These are phyloP conservation scores for Wickerhamiella occidentalis DNA, from an alignment of 805 yeast genomes.

Conservation along the genomic window DNA sequence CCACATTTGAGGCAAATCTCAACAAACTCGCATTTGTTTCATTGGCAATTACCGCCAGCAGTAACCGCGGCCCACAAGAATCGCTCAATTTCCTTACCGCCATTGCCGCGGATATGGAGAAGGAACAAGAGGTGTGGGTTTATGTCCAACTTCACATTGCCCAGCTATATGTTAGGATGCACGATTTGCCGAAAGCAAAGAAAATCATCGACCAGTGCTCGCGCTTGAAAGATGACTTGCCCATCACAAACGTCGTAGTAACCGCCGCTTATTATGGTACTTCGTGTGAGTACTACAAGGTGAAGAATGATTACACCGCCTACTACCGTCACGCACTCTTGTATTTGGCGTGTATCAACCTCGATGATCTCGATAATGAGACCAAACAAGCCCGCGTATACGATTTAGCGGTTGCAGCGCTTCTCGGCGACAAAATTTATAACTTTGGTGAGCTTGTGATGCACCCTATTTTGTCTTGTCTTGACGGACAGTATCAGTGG, in stretches of 20 bases:
- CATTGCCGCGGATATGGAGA: constrained; percentile 37
- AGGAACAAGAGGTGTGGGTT: constrained; percentile 33
- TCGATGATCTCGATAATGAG: constrained; percentile 30
- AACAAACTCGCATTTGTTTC: constrained; percentile 70
- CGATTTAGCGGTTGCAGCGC: constrained; percentile 74
- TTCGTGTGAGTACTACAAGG: constrained; percentile 61
- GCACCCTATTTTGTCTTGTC: constrained; percentile 62
- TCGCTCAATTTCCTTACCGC: constrained; percentile 38
- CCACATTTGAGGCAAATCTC: constrained; percentile 53
- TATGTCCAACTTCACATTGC: constrained; percentile 64
- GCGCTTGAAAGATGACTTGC: constrained; percentile 43
- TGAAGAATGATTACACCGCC: constrained; percentile 63
- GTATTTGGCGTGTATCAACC: constrained; percentile 62
- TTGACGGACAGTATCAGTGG: constrained; percentile 51
- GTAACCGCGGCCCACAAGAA: constrained; percentile 35
- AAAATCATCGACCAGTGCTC: constrained; percentile 53
- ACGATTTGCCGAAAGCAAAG: constrained; percentile 47
- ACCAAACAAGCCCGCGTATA: constrained; percentile 45
- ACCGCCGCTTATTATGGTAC: constrained; percentile 76
- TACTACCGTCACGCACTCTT: constrained; percentile 73
- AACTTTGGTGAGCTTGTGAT: constrained; percentile 90
- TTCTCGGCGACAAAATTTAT: constrained; percentile 82
- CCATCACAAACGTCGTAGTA: constrained; percentile 45
- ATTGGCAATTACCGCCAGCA: constrained; percentile 48
- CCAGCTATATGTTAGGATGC: constrained; percentile 47